These are phyloP conservation scores for Eucalyptus caleyi DNA, from an alignment of 345 rosid genomes.

Conservation along the genomic window DNA sequence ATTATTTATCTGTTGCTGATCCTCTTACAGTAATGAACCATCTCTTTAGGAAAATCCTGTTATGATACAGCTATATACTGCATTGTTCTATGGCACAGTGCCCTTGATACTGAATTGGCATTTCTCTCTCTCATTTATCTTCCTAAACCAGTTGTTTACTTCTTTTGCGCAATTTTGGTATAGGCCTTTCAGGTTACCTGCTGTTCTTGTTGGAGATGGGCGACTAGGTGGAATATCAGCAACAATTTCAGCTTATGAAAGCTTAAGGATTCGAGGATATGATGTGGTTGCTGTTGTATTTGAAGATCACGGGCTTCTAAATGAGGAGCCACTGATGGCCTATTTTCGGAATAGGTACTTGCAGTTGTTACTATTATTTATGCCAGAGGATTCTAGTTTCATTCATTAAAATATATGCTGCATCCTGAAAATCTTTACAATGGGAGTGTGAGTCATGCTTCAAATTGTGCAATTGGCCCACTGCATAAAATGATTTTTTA, in stretches of 20 bases:
- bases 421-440: not conserved
- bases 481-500: not conserved
- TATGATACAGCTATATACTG: not conserved
- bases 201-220: slow-evolving; percentile 93
- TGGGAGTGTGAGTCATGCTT: not conserved
- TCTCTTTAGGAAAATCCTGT: not conserved
- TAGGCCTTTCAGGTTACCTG: slow-evolving; percentile 93
- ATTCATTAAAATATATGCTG: not conserved
- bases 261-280: slow-evolving; percentile 69
- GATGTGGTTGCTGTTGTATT: slow-evolving; percentile 73
- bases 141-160: not conserved
- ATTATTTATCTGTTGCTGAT: not conserved
- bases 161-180: not conserved
- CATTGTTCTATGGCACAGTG: not conserved
- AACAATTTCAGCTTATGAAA: slow-evolving; percentile 90
- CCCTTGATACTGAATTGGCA: not conserved
- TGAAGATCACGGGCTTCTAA: slow-evolving; percentile 84
- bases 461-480: not conserved
- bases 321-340: slow-evolving; percentile 55
- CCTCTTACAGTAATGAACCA: not conserved
- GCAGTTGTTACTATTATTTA: not conserved
- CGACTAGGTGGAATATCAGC: slow-evolving; percentile 90
- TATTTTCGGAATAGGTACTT: slow-evolving; percentile 66
- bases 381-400: not conserved
- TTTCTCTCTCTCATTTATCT: not conserved